Evolutionary conservation across 169 alveolate genomes (phyloP), one percentile per base, ranked within the genome.

Genomic region (Eimeria sp.): DNA sequence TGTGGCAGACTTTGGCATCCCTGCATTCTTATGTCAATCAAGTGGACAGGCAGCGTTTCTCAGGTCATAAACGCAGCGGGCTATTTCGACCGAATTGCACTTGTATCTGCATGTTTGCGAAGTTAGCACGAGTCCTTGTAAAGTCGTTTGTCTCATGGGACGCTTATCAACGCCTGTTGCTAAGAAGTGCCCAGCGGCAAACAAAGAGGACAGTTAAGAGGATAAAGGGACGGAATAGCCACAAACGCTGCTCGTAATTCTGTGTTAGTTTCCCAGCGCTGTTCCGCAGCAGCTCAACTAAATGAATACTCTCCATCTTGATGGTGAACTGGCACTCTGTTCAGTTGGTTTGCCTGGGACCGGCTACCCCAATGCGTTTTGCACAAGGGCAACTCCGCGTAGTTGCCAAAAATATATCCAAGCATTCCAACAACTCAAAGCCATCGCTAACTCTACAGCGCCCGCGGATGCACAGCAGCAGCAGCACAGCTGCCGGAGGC

Each of bases 401-500:
- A 14, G 7, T 3, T 63, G 73, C 73, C 40, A 4, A 67, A 49
- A 73, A 16, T 25, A 47, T 70, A 14, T 16, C 83, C 16, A 18
- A 3, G 40, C 54, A 40, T 43, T 13, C 57, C 54, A 40, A 18
- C 57, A 16, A 4, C 27, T 11, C 57, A 40, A 3, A 40, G 5
- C n/a, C 40, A 14, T 40, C 83, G 30, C 51, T 70, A 30, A 49
- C 22, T 25, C 51, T 70, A 70, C 51, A 30, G n/a, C 13, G 34
- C 27, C 80, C 9, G 51, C 14, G 51, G 34, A 70, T 9, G 34
- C 47, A 30, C 51, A 30, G 88, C 65, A 78, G 65, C 88, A 78
- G 88, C 65, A 78, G 88, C 86, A 13, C 51, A 40, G 34, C 58
- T 27, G 89, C 51, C 83, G 7, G 27, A 73, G 83, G n/a, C 54